A percentile compares a stretch with the other conserved stretches of the same genome.
Evolutionary conservation across 1,284 basidiomycete genomes (phyloP).

Genomic region (Kalmanozyma brasiliensis): DNA sequence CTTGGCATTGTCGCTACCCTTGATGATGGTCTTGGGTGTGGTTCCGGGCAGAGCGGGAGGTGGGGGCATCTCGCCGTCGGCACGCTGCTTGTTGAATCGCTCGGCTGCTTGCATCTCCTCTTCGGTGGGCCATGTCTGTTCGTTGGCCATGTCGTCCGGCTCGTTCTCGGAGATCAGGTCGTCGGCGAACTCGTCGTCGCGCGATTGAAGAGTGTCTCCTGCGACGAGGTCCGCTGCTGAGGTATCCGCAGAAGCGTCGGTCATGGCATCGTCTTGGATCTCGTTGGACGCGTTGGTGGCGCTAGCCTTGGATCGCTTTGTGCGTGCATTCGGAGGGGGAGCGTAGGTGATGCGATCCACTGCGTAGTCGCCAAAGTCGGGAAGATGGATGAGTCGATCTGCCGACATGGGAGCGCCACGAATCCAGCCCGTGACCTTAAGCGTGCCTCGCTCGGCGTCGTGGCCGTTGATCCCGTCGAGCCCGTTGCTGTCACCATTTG

Average conservation of each 20-base stretch:
- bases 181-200: slow-evolving; percentile 77
- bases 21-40: slow-evolving; percentile 62
- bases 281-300: slow-evolving; percentile 24
- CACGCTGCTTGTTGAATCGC: slow-evolving; percentile 25
- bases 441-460: slow-evolving; percentile 68
- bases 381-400: slow-evolving; percentile 87
- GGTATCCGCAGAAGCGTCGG: slow-evolving; percentile 53
- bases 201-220: slow-evolving; percentile 74
- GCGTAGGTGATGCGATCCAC: slow-evolving; percentile 75
- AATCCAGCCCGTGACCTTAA: slow-evolving; percentile 85
- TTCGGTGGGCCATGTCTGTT: slow-evolving; percentile 99
- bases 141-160: slow-evolving; percentile 87
- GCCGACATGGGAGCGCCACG: slow-evolving; percentile 82
- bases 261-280: slow-evolving; percentile 20
- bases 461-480: slow-evolving; percentile 51
- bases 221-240: slow-evolving; percentile 63
- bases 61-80: slow-evolving; percentile 41
- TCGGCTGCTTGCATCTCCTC: slow-evolving; percentile 80
- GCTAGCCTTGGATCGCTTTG: slow-evolving; percentile 28
- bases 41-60: slow-evolving; percentile 69
- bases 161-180: slow-evolving; percentile 88
- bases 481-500: slow-evolving; percentile 63
- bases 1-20: slow-evolving; percentile 66
- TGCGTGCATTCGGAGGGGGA: slow-evolving; percentile 44
- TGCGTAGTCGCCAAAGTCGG: slow-evolving; percentile 88